A percentile compares a stretch with the other conserved stretches of the same genome.
phyloP scores from a whole-genome alignment of 2,329 filamentous ascomycete species.

The Aspergillus aculeatinus region DNA sequence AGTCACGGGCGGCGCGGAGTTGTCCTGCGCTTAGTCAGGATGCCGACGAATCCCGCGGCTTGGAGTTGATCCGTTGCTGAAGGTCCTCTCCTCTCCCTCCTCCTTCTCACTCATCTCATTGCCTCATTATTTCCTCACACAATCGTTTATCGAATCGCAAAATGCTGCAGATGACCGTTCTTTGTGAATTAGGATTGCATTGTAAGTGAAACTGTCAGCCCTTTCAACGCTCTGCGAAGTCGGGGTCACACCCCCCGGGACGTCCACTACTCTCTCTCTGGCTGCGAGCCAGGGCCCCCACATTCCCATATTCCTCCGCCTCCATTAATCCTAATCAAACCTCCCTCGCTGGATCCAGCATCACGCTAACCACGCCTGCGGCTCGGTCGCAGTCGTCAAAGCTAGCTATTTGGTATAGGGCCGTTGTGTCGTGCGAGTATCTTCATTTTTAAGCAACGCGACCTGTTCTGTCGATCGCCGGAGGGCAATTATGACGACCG shows the following conservation, averaged over 20 bases:
- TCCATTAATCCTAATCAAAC: conserved; percentile 24
- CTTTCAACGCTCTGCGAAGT: neutral
- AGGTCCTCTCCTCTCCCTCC: conserved; percentile 8
- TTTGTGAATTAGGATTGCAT: conserved; percentile 20
- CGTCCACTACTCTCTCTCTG: neutral
- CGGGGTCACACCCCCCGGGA: too few relatives aligned
- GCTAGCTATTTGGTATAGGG: conserved; percentile 33
- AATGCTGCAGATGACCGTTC: conserved; percentile 26
- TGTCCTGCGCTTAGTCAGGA: conserved; percentile 20
- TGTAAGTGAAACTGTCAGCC: conserved; percentile 18
- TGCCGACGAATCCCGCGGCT: conserved; percentile 14
- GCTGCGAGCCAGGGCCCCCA: conserved; percentile 26
- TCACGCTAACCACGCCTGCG: conserved; percentile 23
- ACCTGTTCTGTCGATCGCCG: conserved; percentile 25
- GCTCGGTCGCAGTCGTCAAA: conserved; percentile 33
- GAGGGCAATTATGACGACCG: conserved; percentile 38
- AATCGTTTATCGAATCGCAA: conserved; percentile 15
- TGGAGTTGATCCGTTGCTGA: conserved; percentile 23
- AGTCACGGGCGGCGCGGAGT: neutral
- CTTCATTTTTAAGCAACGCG: conserved; percentile 13
- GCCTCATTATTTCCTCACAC: conserved; percentile 10
- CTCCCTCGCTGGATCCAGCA: conserved; percentile 27
- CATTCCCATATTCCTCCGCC: conserved; percentile 31
- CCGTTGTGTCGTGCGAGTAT: conserved; percentile 16
- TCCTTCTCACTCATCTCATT: conserved; percentile 8